Percentiles rank a stretch among this genome's conserved stretches.
Evolutionary conservation across 1,139 yeast genomes (phyloP).

Genomic region (Yamadazyma oceani): DNA sequence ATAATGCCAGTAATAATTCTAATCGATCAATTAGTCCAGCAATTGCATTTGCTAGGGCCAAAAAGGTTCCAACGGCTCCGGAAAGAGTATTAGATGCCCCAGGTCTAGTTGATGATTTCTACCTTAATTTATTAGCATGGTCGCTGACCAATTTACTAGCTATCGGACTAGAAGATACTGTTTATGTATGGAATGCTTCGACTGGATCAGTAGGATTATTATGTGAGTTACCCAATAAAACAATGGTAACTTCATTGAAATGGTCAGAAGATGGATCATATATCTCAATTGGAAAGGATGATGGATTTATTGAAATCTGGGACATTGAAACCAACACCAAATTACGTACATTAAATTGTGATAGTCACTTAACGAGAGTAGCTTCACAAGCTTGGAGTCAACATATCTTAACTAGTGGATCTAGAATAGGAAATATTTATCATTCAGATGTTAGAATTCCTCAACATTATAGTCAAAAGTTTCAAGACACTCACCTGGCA

Average conservation of each 20-base stretch:
- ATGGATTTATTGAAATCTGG: conserved; percentile 91
- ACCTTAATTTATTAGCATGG: conserved; percentile 86
- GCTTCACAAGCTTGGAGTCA: conserved; percentile 87
- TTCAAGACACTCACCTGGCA: conserved; percentile 61
- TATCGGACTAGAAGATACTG: conserved; percentile 80
- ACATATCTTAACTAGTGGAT: conserved; percentile 80
- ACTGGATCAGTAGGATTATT: conserved; percentile 76
- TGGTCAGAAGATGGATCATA: conserved; percentile 96
- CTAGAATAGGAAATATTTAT: conserved; percentile 78
- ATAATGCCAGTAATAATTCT: conserved; percentile 11
- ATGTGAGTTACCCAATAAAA: conserved; percentile 55
- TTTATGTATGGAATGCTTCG: conserved; percentile 91
- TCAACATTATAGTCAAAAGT: conserved; percentile 64
- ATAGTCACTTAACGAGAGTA: conserved; percentile 63
- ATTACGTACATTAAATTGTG: conserved; percentile 75
- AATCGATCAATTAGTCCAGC: conserved; percentile 40
- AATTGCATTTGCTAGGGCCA: conserved; percentile 51
- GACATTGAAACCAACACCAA: conserved; percentile 78
- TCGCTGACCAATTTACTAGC: conserved; percentile 81
- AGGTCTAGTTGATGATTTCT: conserved; percentile 89
- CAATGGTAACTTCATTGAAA: conserved; percentile 67
- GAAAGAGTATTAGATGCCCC: conserved; percentile 97
- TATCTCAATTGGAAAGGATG: conserved; percentile 79
- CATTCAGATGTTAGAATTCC: conserved; percentile 93
- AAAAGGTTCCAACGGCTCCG: conserved; percentile 85